Conservation (phyloP, 208 protist genomes). For the Leptomonas seymouri region DNA sequence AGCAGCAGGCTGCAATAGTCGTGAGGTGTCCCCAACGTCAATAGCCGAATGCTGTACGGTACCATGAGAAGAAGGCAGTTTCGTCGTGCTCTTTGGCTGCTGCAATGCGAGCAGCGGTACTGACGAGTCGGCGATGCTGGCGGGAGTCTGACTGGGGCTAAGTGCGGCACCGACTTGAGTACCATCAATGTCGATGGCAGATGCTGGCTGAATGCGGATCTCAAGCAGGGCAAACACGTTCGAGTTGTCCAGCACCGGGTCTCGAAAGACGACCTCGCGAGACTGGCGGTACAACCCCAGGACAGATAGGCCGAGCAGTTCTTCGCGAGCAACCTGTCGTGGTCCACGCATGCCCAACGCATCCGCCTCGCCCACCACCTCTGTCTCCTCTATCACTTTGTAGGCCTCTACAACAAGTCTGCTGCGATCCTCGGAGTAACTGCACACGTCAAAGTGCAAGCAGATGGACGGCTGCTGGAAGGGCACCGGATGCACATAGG, state of each 20-base stretch:
- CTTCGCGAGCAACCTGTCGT: conserved; percentile 68
- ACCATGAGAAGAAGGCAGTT: neutral
- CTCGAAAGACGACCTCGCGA: conserved; percentile 64
- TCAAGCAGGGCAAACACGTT: conserved; percentile 49
- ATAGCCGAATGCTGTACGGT: neutral
- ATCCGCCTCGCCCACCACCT: conserved; percentile 24
- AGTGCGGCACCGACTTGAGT: neutral
- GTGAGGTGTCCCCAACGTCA: neutral
- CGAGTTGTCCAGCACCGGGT: conserved; percentile 53
- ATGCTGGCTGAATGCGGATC: conserved; percentile 3
- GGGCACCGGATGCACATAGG: conserved; percentile 83
- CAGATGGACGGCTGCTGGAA: conserved; percentile 63
- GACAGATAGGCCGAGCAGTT: conserved; percentile 76
- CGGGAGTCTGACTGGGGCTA: neutral
- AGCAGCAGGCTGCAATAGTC: neutral
- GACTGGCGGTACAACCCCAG: conserved; percentile 74
- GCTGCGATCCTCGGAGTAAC: conserved; percentile 70
- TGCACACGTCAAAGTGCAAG: conserved; percentile 67
- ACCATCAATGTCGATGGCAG: neutral
- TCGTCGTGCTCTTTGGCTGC: neutral
- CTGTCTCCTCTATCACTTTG: conserved; percentile 48
- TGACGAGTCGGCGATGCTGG: conserved; percentile 3
- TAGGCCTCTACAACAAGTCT: conserved; percentile 78
- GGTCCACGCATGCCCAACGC: conserved; percentile 23
- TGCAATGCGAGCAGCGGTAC: neutral